Conservation (phyloP, 1,284 basidiomycete genomes). For the Pascua guehoae region DNA sequence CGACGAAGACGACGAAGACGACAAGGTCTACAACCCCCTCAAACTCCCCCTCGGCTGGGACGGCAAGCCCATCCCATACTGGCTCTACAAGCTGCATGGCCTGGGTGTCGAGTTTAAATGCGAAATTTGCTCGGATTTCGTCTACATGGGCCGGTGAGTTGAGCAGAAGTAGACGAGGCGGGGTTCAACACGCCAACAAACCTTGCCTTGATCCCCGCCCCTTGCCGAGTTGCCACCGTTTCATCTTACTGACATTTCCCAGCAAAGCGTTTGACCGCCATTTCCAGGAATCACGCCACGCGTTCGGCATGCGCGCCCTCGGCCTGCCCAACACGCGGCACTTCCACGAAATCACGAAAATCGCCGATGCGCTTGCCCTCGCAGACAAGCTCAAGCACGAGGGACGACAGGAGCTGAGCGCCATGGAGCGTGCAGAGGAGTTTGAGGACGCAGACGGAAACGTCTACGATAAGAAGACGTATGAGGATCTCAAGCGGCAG, state of each 20-base stretch:
- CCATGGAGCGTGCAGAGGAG: constrained; percentile 92
- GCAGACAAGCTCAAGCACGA: constrained; percentile 94
- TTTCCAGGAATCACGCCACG: constrained; percentile 82
- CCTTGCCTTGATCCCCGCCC: no score
- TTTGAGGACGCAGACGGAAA: constrained; percentile 95
- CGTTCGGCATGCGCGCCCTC: constrained; percentile 96
- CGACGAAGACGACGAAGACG: constrained; percentile 77
- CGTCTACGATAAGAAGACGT: constrained; percentile 56
- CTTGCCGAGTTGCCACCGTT: no score
- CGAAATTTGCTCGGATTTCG: constrained; percentile 94
- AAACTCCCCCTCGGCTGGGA: constrained; percentile 98
- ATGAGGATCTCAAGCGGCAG: constrained; percentile 48
- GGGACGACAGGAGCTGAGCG: constrained; percentile 82
- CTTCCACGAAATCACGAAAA: constrained; percentile 96
- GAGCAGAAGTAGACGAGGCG: no score
- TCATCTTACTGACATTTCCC: no score
- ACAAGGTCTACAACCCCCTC: constrained; percentile 93
- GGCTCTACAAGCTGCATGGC: constrained; percentile 97
- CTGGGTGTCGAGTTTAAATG: constrained; percentile 95
- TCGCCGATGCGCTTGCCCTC: constrained; percentile 89
- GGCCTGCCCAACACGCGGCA: constrained; percentile 98
- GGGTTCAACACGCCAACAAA: no score
- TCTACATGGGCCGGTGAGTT: constrained; percentile 73
- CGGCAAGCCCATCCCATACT: constrained; percentile 96
- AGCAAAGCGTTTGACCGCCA: constrained; percentile 47